Percentiles rank a stretch among this genome's conserved stretches.
Evolutionary conservation across 139 green algal species (phyloP).

Genomic region (Limnomonas spitsbergensis): DNA sequence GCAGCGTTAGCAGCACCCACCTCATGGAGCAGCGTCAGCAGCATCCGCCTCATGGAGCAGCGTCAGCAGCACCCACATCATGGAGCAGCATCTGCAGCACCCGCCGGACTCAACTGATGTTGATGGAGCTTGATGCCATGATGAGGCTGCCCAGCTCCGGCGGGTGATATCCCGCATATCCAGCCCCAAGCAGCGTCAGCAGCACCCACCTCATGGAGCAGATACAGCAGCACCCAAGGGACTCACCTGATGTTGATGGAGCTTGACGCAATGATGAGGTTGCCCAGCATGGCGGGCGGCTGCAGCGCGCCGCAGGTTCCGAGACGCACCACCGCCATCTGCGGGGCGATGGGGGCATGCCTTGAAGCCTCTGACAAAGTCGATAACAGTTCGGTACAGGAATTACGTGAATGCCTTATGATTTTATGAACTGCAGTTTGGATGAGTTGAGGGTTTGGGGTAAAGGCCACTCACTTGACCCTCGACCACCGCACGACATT

Average conservation of each 20-base stretch:
- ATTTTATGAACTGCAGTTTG: background rate
- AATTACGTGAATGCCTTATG: no score
- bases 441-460: background rate
- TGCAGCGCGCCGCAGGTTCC: conserved; percentile 73
- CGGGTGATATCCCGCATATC: no score
- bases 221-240: no score
- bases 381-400: background rate
- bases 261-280: conserved; percentile 59
- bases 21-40: no score
- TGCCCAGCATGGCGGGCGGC: conserved; percentile 56
- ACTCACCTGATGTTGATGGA: conserved; percentile 56
- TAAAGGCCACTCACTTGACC: conserved; percentile 21
- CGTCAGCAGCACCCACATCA: no score
- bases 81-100: no score
- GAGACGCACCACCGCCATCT: conserved; percentile 70
- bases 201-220: no score
- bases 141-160: conserved; percentile 68
- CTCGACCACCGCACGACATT: conserved; percentile 57
- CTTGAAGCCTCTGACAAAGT: background rate
- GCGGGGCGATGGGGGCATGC: no score
- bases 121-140: conserved; percentile 55
- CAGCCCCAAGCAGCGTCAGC: no score
- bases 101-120: no score
- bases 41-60: no score
- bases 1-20: no score